Base-by-base conservation (phyloP, 768 basidiomycete genomes). In the Podaxis pistillaris region DNA sequence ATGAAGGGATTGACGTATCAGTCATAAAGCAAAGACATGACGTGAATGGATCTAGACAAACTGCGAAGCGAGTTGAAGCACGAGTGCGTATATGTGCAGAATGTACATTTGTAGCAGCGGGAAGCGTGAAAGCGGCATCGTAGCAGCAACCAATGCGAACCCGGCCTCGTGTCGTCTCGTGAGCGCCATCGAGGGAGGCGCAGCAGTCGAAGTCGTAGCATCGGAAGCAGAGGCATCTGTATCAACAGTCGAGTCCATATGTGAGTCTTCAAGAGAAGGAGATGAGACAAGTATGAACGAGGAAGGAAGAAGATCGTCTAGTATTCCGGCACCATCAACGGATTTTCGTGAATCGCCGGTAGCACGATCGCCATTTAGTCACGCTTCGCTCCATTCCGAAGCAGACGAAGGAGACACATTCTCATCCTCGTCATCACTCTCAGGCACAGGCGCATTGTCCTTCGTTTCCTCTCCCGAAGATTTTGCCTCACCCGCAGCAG, bases 381-480 rank as follows among this genome's bases (percentile, higher is more conserved):
- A 62, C 41, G 62, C 64, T 33, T 65, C 64, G 37, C 61, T 65
- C 64, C 61, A 62, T 15, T 56, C 54, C 2, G 54, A 62, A 17
- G 55, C 15, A 49, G 61, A 62, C 17, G 60, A 55, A 19, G 52
- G 60, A 7, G 60, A 36, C 22, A 50, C 44, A 49, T 54, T 57
- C 64, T 58, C 60, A 44, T 78, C 78, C 68, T 81, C 80, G 59
- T 72, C 74, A 33, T 81, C 78, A 30, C 76, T 75, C 38, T 69
- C 69, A 58, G 76, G 77, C 24, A 74, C 72, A 13, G 68, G 69
- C 60, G 68, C 71, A 30, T 74, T 76, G 17, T 72, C 68, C 52
- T 71, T 69, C 30, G 71, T 66, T 22, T 68, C 66, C 28, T 64
- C 64, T 19, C 68, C 69, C 65, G 44, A 15, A 8, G 68, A 62